phyloP scores from a whole-genome alignment of 257 asterid species.

The Phtheirospermum japonicum region DNA sequence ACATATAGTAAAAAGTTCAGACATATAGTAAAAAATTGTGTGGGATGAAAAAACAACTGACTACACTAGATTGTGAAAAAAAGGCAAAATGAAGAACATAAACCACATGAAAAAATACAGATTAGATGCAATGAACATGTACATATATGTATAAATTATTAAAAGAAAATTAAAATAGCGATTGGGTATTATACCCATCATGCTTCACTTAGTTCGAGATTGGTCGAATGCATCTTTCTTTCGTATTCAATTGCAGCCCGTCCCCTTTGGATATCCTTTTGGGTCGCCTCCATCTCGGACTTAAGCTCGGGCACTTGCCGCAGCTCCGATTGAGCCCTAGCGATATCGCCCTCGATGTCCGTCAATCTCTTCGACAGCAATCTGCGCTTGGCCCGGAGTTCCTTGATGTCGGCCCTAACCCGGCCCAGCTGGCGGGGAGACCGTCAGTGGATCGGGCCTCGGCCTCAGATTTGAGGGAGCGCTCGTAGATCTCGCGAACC shows the following conservation, averaged over 20 bases:
- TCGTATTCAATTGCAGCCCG: neutral
- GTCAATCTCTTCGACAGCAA: conserved; percentile 44
- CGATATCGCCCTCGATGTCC: conserved; percentile 46
- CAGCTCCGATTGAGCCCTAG: conserved; percentile 34
- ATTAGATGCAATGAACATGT: too few relatives aligned
- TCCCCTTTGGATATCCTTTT: conserved; percentile 18
- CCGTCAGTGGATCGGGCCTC: conserved; percentile 27
- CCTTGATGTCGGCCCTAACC: conserved; percentile 47
- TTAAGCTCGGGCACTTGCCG: conserved; percentile 42
- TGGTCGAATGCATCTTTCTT: conserved; percentile 5
- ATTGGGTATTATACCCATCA: too few relatives aligned
- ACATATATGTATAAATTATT: too few relatives aligned
- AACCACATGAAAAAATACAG: too few relatives aligned
- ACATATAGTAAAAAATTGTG: too few relatives aligned
- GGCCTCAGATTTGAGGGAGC: conserved; percentile 35
- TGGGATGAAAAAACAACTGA: too few relatives aligned
- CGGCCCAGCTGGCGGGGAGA: conserved; percentile 40
- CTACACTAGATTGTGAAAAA: too few relatives aligned
- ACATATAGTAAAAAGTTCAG: too few relatives aligned
- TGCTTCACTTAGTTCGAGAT: conserved; percentile 35
- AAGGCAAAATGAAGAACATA: too few relatives aligned
- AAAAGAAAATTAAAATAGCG: too few relatives aligned
- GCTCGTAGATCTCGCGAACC: conserved; percentile 65
- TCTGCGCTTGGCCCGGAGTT: conserved; percentile 45
- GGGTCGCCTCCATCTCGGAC: conserved; percentile 50